Percentiles rank a stretch among this genome's conserved stretches.
These are phyloP conservation scores for Camelina neglecta DNA, from an alignment of 345 rosid genomes.

Conservation along the genomic window DNA sequence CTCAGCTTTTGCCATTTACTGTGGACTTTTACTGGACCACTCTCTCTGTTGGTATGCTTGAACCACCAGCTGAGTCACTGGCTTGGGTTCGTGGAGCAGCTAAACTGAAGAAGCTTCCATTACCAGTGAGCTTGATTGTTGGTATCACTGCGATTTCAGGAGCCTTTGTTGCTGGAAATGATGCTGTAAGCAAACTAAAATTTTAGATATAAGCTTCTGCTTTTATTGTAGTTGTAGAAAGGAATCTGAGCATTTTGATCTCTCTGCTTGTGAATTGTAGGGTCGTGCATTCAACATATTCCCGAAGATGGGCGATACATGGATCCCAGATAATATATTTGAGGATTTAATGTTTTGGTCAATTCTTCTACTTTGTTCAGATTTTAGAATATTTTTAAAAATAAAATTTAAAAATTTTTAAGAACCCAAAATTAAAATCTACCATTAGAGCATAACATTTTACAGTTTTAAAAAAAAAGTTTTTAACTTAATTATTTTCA, in stretches of 20 bases:
- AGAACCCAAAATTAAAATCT: too few species aligned
- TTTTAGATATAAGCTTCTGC: not conserved
- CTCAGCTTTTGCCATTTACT: constrained; percentile 87
- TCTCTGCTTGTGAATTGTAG: constrained; percentile 44
- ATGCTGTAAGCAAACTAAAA: constrained; percentile 64
- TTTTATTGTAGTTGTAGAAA: not conserved
- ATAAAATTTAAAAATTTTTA: too few species aligned
- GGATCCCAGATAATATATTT: constrained; percentile 85
- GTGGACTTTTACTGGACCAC: constrained; percentile 94
- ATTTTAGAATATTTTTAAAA: too few species aligned
- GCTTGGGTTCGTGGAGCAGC: constrained; percentile 86
- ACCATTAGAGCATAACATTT: too few species aligned
- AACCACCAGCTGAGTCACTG: constrained; percentile 88
- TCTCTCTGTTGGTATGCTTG: constrained; percentile 89
- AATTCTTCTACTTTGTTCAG: too few species aligned
- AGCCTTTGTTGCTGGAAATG: constrained; percentile 97
- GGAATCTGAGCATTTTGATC: not conserved
- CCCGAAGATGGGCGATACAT: constrained; percentile 90
- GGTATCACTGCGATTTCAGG: constrained; percentile 92
- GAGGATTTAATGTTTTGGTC: constrained; percentile 11
- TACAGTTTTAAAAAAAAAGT: too few species aligned
- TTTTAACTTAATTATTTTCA: too few species aligned
- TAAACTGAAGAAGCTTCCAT: constrained; percentile 78
- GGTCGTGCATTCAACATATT: constrained; percentile 91
- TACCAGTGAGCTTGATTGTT: constrained; percentile 81